These are phyloP conservation scores for Kazachstania martiniae DNA, from an alignment of 805 yeast species.

Conservation along the genomic window DNA sequence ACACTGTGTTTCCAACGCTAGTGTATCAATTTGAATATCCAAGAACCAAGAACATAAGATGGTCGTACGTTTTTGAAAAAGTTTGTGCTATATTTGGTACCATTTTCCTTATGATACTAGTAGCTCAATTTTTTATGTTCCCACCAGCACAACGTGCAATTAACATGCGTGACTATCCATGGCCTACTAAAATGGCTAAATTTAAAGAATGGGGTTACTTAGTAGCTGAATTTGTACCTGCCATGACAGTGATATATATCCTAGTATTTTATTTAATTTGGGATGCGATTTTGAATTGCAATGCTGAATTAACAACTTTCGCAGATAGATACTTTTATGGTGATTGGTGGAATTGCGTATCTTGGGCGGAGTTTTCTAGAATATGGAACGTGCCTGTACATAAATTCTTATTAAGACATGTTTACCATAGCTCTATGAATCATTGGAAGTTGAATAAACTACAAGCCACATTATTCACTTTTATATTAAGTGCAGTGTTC, in stretches of 20 bases:
- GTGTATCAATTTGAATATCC: conserved; percentile 80
- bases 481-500: conserved; percentile 65
- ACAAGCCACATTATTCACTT: conserved; percentile 69
- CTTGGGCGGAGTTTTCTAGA: conserved; percentile 89
- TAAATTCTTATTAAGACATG: conserved; percentile 79
- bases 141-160: conserved; percentile 60
- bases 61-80: conserved; percentile 59
- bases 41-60: conserved; percentile 56
- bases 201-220: conserved; percentile 23
- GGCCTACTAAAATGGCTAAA: conserved; percentile 16
- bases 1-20: conserved; percentile 80
- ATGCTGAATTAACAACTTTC: conserved; percentile 79
- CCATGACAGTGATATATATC: conserved; percentile 65
- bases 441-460: conserved; percentile 53
- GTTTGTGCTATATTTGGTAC: conserved; percentile 78
- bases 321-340: conserved; percentile 92
- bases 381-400: conserved; percentile 96
- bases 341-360: conserved; percentile 94
- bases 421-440: conserved; percentile 82
- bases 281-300: conserved; percentile 84
- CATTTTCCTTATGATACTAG: conserved; percentile 66
- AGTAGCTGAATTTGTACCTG: conserved; percentile 65
- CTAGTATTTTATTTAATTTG: conserved; percentile 82
- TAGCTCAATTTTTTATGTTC: conserved; percentile 65
- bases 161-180: conserved; percentile 30